These are phyloP conservation scores for Teunomyces funiuensis DNA, from an alignment of 805 yeast genomes.

Conservation along the genomic window DNA sequence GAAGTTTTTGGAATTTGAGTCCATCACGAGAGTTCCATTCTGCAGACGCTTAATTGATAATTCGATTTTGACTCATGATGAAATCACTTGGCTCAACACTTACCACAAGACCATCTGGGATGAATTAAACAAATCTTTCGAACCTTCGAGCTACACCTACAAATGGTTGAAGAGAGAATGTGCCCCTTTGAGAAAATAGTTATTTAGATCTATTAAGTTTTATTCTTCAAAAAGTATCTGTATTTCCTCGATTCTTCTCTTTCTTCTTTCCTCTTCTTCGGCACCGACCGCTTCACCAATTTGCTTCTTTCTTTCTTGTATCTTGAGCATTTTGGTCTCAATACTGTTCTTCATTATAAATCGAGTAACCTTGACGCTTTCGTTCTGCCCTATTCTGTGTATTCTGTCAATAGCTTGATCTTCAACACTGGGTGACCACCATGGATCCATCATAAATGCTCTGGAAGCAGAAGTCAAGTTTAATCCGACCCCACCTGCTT, in stretches of 20 bases:
- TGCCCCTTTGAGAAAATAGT: slow-evolving; percentile 17
- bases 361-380: slow-evolving; percentile 68
- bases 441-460: slow-evolving; percentile 92
- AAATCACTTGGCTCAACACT: slow-evolving; percentile 63
- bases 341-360: slow-evolving; percentile 82
- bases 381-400: slow-evolving; percentile 85
- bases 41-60: slow-evolving; percentile 72
- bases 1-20: slow-evolving; percentile 69
- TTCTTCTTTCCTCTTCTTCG: slow-evolving; percentile 71
- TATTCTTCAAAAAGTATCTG: slow-evolving; percentile 60
- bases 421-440: slow-evolving; percentile 95
- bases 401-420: slow-evolving; percentile 90
- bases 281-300: slow-evolving; percentile 78
- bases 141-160: slow-evolving; percentile 36
- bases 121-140: slow-evolving; percentile 42
- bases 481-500: slow-evolving; percentile 94
- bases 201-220: slow-evolving; percentile 1
- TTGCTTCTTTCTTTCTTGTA: slow-evolving; percentile 81
- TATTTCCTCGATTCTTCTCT: slow-evolving; percentile 69
- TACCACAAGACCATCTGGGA: slow-evolving; percentile 63
- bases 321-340: slow-evolving; percentile 83
- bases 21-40: slow-evolving; percentile 83
- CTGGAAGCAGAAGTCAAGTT: slow-evolving; percentile 81
- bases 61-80: slow-evolving; percentile 55
- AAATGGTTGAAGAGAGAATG: slow-evolving; percentile 55